Evolutionary conservation across 1,139 yeast genomes (phyloP), one percentile per base, ranked within the genome.

Genomic region (Debaryomycetaceae sp.): DNA sequence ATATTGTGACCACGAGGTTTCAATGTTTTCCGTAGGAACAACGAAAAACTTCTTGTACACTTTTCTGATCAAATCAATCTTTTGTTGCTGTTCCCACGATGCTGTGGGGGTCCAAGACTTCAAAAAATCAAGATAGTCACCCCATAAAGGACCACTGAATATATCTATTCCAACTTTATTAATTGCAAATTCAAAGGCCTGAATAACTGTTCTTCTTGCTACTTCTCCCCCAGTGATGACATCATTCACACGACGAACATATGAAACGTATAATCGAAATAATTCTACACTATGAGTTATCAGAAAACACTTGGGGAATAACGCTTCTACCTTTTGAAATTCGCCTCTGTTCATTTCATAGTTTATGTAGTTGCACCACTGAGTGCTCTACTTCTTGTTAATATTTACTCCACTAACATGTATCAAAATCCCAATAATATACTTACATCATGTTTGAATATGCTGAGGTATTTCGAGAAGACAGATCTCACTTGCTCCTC

Each of bases 51-150:
- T 77, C 51, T 85, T 80, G 61, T 84, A 88, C 5, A 85, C 76
- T 51, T 83, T 83, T 52, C 98, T 73, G 38, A 87, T 77, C 52
- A 83, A 70, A 55, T 88, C 96, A 53, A 78, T 73, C 48, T 87
- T 83, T 52, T 87, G 94, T 56, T 87, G 94, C 49, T 81, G 85
- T 56, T 91, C 98, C 87, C 95, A 87, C 35, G 84, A 78, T 32
- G 87, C 83, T 13, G 80, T 67, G 1, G 95, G 87, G 26, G 84
- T 85, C 85, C 92, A 85, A 33, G 79, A 68, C 50, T 82, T 83
- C 46, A 91, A 71, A 52, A 89, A 91, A n/a, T 75, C 83, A 29
- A 92, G 61, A 56, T 87, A 92, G 52, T 87, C 95, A 37, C 74
- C 73, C 96, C 97, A 92, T 39, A 92, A 67, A 2, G 71, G 70